Base-by-base conservation (phyloP, 2,329 filamentous ascomycete species). In the Xylariaceae sp. region DNA sequence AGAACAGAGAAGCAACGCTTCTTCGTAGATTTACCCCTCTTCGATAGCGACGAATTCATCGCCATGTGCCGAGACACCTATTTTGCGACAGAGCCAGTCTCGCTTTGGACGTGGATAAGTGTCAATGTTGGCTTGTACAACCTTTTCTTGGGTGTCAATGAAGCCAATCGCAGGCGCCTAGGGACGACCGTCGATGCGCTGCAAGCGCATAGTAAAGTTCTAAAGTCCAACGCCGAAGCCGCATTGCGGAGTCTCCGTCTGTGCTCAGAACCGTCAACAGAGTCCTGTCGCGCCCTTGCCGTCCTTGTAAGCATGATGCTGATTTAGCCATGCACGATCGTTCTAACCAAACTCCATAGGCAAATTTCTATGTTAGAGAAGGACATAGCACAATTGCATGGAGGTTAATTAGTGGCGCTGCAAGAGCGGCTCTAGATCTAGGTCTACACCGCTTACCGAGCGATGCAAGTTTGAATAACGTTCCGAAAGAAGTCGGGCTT, bases 311-410 rank as follows among this genome's bases (percentile, higher is more conserved):
- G 69, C 61, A 4, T 23, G n/a, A 23, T 7, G 26, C 14, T 9
- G 11, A 16, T 14, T 14, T 0, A 28, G 11, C 21, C 5, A 48
- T 16, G 36, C 17, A 9, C 9, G 17, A 23, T 31, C 36, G 16
- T 45, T 40, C 40, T 33, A 29, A 56, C 33, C 11, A 29, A 57
- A 26, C 12, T 56, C n/a, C 52, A 16, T 31, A 69, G 67, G 65
- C 61, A 9, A 63, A 61, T 16, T 71, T 68, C 39, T 71, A 68
- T 28, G 61, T 66, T 23, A 70, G 65, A 34, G 53, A 61, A 44
- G 69, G 69, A 1, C 66, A 69, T 26, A 67, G 60, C 40, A 61
- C 65, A 4, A 65, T 69, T 6, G 68, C 68, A 12, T 71, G 69
- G 66, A 61, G 67, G n/a, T 31, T 71, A 8, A 58, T 69, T 3